phyloP scores from a whole-genome alignment of 768 basidiomycete species.

The Boletus rubropictus region DNA sequence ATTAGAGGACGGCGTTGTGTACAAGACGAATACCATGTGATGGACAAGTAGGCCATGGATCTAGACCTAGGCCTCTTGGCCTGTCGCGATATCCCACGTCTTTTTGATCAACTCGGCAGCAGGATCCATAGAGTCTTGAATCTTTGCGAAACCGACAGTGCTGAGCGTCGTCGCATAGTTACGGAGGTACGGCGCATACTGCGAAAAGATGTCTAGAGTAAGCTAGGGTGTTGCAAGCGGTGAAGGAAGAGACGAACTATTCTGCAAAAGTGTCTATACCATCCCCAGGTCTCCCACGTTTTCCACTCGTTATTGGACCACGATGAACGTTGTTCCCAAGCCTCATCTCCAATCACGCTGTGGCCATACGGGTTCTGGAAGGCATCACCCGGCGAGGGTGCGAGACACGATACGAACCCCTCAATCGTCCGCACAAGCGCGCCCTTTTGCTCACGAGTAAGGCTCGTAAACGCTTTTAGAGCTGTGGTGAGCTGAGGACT shows the following conservation, averaged over 20 bases:
- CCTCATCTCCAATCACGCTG: constrained; percentile 54
- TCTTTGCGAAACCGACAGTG: constrained; percentile 60
- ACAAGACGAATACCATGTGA: not conserved
- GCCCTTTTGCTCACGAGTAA: constrained; percentile 71
- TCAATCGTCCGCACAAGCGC: constrained; percentile 69
- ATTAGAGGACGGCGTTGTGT: not conserved
- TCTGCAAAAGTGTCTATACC: constrained; percentile 87
- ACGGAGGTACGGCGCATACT: constrained; percentile 79
- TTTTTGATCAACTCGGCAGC: constrained; percentile 55
- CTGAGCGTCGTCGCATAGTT: constrained; percentile 68
- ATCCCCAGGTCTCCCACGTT: constrained; percentile 84
- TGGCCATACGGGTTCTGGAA: constrained; percentile 48
- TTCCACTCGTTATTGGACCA: constrained; percentile 78
- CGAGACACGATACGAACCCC: constrained; percentile 66
- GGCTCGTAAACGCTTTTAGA: constrained; percentile 66
- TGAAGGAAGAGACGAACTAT: constrained; percentile 43
- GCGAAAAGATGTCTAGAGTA: not conserved
- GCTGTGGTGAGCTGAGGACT: constrained; percentile 66
- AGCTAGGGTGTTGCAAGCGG: not conserved
- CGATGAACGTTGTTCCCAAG: constrained; percentile 63
- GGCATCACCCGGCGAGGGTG: constrained; percentile 35
- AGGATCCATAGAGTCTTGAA: constrained; percentile 53
- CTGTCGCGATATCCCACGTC: constrained; percentile 68
- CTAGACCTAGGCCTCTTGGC: constrained; percentile 40
- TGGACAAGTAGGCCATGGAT: not conserved